Conservation (phyloP, 2,329 filamentous ascomycete genomes). For the Ceratocystis eucalypticola region DNA sequence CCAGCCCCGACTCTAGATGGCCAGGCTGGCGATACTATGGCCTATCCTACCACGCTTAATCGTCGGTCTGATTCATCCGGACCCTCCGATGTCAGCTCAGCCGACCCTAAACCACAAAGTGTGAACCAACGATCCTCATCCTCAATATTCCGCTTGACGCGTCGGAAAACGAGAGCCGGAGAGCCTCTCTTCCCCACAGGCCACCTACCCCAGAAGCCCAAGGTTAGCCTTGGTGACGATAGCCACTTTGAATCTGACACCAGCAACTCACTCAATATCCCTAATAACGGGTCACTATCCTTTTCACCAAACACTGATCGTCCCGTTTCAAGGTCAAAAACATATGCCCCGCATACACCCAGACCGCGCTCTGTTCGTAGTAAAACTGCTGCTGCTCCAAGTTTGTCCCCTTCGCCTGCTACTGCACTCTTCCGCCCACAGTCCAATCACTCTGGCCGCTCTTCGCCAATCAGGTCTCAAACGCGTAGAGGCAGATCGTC, state of each 20-base stretch:
- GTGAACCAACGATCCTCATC: constrained; percentile 13
- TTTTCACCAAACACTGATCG: constrained; percentile 8
- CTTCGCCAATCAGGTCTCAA: constrained; percentile 50
- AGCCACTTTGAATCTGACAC: constrained; percentile 16
- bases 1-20: constrained; percentile 5
- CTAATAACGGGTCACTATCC: constrained; percentile 5
- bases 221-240: constrained; percentile 21
- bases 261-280: constrained; percentile 13
- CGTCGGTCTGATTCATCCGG: constrained; percentile 52
- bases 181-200: constrained; percentile 72
- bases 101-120: constrained; percentile 31
- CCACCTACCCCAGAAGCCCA: constrained; percentile 65
- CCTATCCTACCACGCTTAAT: constrained; percentile 12
- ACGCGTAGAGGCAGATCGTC: constrained; percentile 67
- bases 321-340: constrained; percentile 6
- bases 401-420: constrained; percentile 32
- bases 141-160: constrained; percentile 59
- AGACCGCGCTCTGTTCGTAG: constrained; percentile 17
- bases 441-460: constrained; percentile 46
- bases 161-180: constrained; percentile 60
- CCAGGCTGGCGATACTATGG: constrained; percentile 40
- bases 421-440: constrained; percentile 37
- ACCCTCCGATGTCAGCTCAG: constrained; percentile 65
- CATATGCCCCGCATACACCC: constrained; percentile 11
- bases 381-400: constrained; percentile 24